Base-by-base conservation (phyloP, 164 flowering plant species). In the Magnolia officinalis region DNA sequence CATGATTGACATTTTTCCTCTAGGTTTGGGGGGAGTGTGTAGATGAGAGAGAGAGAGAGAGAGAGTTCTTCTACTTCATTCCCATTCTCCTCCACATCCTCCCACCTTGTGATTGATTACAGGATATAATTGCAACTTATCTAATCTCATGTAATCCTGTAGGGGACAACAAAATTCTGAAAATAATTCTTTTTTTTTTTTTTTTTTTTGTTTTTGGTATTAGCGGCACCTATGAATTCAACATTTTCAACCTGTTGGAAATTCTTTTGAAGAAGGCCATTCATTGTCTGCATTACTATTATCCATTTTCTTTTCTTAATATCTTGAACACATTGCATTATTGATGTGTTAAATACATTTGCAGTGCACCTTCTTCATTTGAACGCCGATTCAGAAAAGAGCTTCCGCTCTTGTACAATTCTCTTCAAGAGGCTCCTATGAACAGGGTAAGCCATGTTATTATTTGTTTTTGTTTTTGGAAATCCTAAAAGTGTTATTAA, bases 351-450 rank as follows among this genome's bases (percentile, higher is more conserved):
- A 13, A 31, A 58, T 74, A 66, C 24, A 69, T 82, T 14, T 78
- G 64, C 88, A 92, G 97, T 86, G 95, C 96, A 29, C 99, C 98
- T 76, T 84, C 96, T 73, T 87, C 95, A 69, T 95, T 92, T 83
- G 94, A 92, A 80, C 79, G 85, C 11, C 85, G 77, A 65, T 93
- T 95, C 78, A 84, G 69, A 76, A 87, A 80, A 76, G 93, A 91
- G 71, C 85, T 84, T 72, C 97, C 99, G 0, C 85, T 83, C 59
- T 78, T 95, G 72, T 92, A 90, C 82, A 79, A 83, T 51, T 89
- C 84, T 86, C 90, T 95, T 49, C 87, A 84, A 77, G 88, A 87
- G 80, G 96, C 96, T 86, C 95, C 94, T 4, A 6, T 2, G 55
- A 76, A 75, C 76, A 87, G 86, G 92, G 97, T 88, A 77, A 67